phyloP scores from a whole-genome alignment of 106 monocot species.

The Ottelia alismoides region DNA sequence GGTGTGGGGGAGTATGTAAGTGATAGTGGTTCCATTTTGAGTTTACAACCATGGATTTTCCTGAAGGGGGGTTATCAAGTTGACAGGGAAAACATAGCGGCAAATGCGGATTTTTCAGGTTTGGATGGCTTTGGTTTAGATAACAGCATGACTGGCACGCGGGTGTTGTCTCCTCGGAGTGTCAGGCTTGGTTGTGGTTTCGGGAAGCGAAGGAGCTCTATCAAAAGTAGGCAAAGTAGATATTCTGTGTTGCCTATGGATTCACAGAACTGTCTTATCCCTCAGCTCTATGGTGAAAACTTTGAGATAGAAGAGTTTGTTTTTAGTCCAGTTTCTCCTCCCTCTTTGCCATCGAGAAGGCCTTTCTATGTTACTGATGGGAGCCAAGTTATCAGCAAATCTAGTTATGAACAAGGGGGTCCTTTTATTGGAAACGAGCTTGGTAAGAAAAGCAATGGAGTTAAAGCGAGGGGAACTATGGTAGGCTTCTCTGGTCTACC shows the following conservation, averaged over 20 bases:
- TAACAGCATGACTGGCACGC: background rate
- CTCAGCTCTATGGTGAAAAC: conserved; percentile 31
- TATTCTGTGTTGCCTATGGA: conserved; percentile 28
- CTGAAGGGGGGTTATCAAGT: conserved; percentile 13
- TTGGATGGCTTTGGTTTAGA: conserved; percentile 1
- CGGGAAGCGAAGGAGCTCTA: conserved; percentile 15
- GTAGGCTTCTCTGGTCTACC: conserved; percentile 14
- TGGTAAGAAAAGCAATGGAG: background rate
- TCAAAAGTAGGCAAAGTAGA: conserved; percentile 19
- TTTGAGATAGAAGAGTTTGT: conserved; percentile 43
- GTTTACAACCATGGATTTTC: conserved; percentile 63
- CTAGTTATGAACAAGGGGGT: conserved; percentile 15
- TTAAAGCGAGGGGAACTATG: conserved; percentile 3
- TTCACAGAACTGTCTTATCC: conserved; percentile 35
- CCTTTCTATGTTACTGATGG: conserved; percentile 41
- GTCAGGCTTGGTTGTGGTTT: conserved; percentile 8
- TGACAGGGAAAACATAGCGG: background rate
- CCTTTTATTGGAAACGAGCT: conserved; percentile 4
- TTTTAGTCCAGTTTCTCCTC: conserved; percentile 20
- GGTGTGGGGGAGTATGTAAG: conserved; percentile 25
- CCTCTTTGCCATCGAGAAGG: conserved; percentile 5
- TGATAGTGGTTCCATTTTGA: conserved; percentile 28
- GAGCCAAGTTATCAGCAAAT: conserved; percentile 31
- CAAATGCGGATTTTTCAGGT: conserved; percentile 2
- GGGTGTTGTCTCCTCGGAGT: conserved; percentile 16